phyloP scores from a whole-genome alignment of 306 rosid species.

The Malus orientalis region DNA sequence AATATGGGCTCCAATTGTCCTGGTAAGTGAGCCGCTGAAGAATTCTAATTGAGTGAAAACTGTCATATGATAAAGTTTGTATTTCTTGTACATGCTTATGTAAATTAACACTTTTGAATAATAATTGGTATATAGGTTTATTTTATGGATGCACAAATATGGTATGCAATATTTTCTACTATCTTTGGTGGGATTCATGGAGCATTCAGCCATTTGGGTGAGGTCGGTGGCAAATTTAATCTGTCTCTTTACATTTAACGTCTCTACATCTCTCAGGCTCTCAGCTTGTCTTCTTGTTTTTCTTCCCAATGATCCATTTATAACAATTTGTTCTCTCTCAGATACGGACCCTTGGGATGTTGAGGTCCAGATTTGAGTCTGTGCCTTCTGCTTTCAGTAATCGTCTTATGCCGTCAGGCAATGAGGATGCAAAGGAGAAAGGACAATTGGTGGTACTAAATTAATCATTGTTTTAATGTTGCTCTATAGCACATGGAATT shows the following conservation, averaged over 20 bases:
- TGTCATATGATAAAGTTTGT: slow-evolving; percentile 10
- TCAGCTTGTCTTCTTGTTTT: slow-evolving; percentile 5
- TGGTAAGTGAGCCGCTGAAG: slow-evolving; percentile 47
- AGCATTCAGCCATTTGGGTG: slow-evolving; percentile 98
- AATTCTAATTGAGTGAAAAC: slow-evolving; percentile 3
- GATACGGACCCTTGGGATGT: slow-evolving; percentile 99
- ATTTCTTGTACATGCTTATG: slow-evolving; percentile 9
- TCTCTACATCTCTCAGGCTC: slow-evolving; percentile 2
- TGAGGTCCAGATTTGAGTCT: slow-evolving; percentile 75
- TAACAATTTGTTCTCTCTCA: slow-evolving; percentile 31
- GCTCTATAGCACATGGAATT: slow-evolving; percentile 18
- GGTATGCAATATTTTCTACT: slow-evolving; percentile 96
- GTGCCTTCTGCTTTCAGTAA: slow-evolving; percentile 66
- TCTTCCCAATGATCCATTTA: slow-evolving; percentile 14
- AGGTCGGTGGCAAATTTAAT: slow-evolving; percentile 55
- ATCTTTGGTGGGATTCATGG: slow-evolving; percentile 88
- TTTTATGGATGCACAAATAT: slow-evolving; percentile 96
- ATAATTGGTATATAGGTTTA: slow-evolving; percentile 59
- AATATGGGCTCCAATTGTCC: slow-evolving; percentile 92
- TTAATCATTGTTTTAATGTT: neutral
- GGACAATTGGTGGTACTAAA: slow-evolving; percentile 23
- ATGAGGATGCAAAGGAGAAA: slow-evolving; percentile 15
- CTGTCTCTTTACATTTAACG: neutral
- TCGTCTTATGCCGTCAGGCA: slow-evolving; percentile 59
- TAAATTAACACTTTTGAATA: slow-evolving; percentile 8